Conservation (phyloP, 768 basidiomycete species). For the Phylloporus arenicola region DNA sequence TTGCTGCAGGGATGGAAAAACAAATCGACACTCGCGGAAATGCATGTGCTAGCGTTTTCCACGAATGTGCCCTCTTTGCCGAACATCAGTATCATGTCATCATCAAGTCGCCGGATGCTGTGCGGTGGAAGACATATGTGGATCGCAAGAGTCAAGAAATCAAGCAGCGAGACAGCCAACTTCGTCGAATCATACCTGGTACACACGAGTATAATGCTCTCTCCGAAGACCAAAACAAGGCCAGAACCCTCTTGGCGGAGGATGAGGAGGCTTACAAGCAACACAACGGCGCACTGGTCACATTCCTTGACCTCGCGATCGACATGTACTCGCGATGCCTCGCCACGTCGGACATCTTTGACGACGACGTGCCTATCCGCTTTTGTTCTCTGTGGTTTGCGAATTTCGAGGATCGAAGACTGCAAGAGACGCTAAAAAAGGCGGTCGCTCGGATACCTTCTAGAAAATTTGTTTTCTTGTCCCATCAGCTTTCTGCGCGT, state of each 20-base stretch:
- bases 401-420: slow-evolving; percentile 60
- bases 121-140: slow-evolving; percentile 64
- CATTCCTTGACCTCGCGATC: slow-evolving; percentile 70
- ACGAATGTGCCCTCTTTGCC: slow-evolving; percentile 84
- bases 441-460: slow-evolving; percentile 67
- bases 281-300: slow-evolving; percentile 41
- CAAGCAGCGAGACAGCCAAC: slow-evolving; percentile 40
- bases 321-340: slow-evolving; percentile 84
- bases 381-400: slow-evolving; percentile 91
- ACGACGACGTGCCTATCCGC: slow-evolving; percentile 74
- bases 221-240: slow-evolving; percentile 36
- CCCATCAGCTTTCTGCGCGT: slow-evolving; percentile 93
- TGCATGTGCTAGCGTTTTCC: slow-evolving; percentile 58
- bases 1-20: slow-evolving; percentile 26
- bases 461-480: slow-evolving; percentile 84
- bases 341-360: slow-evolving; percentile 59
- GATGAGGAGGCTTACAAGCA: slow-evolving; percentile 46
- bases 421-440: slow-evolving; percentile 38
- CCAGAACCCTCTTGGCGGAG: slow-evolving; percentile 45
- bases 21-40: slow-evolving; percentile 13
- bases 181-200: slow-evolving; percentile 20
- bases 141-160: slow-evolving; percentile 72
- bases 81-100: slow-evolving; percentile 80
- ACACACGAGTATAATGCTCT: slow-evolving; percentile 26
- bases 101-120: slow-evolving; percentile 60